Base-by-base conservation (phyloP, 352 stramenopile species). In the Halophytophthora polymorphica region DNA sequence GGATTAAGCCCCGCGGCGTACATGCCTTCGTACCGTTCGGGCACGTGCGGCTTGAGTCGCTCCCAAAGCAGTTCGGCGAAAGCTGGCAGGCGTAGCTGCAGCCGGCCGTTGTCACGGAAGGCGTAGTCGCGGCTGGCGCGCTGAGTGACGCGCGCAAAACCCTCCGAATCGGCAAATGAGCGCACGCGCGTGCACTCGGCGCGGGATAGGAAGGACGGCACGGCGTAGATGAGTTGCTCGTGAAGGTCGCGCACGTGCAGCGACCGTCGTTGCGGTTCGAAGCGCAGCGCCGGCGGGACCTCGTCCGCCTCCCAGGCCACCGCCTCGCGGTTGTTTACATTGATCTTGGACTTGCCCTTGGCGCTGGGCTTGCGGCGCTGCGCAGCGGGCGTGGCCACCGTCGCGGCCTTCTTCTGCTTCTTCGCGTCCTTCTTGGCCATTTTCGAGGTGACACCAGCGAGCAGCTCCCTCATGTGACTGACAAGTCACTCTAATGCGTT, bases 61-160 rank as follows among this genome's bases (percentile, higher is more conserved):
- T 67, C 55, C 82, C 82, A 93, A 17, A 93, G 68, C 42, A 83
- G 63, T 45, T 71, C 77, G 0, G 82, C 82, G 38, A 90, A 85
- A 25, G 56, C 69, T 38, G 81, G 71, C 34, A 89, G 64, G 0
- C 76, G 68, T 41, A 88, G 56, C 44, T 89, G 48, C 12, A 93
- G 69, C 29, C 82, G 68, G 55, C 85, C 79, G 50, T 90, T 93
- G 60, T 93, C 82, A 11, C 79, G 72, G 58, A 89, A 90, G 2
- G 82, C 79, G 41, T 73, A 87, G 41, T 88, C 62, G 4, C 62
- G 62, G 37, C 60, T 85, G 15, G 80, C 79, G 10, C 79, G 72
- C 53, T 93, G 82, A 2, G 77, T 89, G 25, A 89, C 82, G 23
- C 80, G 75, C 54, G 66, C 60, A 37, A 89, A 90, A 6, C 77